These are phyloP conservation scores for Fusarium sp. DNA, from an alignment of 2,329 filamentous ascomycete genomes.

Conservation along the genomic window DNA sequence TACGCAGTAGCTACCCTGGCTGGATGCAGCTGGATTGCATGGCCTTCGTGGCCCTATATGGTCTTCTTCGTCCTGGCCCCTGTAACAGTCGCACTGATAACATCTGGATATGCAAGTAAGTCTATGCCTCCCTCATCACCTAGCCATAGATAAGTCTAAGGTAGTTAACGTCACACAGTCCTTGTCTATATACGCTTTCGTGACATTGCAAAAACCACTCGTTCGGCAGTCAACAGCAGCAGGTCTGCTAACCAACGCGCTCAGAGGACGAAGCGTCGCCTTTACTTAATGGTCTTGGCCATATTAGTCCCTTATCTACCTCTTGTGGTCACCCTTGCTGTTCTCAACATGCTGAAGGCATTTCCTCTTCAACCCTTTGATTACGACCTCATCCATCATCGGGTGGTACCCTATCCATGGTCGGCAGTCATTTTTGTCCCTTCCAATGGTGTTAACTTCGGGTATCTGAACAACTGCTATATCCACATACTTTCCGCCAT, in stretches of 20 bases:
- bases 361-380: constrained; percentile 50
- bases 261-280: constrained; percentile 60
- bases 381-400: constrained; percentile 56
- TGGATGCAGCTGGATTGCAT: constrained; percentile 60
- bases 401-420: constrained; percentile 54
- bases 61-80: constrained; percentile 61
- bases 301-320: constrained; percentile 65
- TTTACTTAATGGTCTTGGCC: constrained; percentile 65
- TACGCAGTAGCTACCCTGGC: constrained; percentile 61
- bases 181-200: constrained; percentile 61
- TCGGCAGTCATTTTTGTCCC: constrained; percentile 59
- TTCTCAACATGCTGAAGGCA: constrained; percentile 53
- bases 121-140: constrained; percentile 2
- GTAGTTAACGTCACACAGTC: constrained; percentile 44
- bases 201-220: constrained; percentile 55
- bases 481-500: constrained; percentile 59
- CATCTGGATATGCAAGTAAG: constrained; percentile 62
- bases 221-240: constrained; percentile 53
- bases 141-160: background rate
- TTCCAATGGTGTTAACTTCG: constrained; percentile 53
- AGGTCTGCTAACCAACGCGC: constrained; percentile 54
- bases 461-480: constrained; percentile 59
- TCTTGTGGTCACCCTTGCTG: constrained; percentile 54
- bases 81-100: constrained; percentile 55
- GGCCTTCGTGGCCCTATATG: constrained; percentile 59